Base-by-base conservation (phyloP, 441 rosid genomes). In the Pelargonium exstipulatum region DNA sequence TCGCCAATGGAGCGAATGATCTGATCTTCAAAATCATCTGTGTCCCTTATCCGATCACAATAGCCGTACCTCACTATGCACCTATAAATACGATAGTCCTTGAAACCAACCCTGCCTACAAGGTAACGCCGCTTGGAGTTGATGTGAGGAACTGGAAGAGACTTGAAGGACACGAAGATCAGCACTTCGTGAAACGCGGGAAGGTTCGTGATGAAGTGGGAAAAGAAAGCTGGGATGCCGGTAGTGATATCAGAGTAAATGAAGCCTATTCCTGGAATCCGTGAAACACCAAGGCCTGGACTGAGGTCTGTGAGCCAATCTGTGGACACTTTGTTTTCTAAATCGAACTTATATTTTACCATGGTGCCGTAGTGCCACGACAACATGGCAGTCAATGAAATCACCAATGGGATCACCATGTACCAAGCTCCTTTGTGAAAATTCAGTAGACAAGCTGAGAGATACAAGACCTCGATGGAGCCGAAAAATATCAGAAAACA, bases 141-240 rank as follows among this genome's bases (percentile, higher is more conserved):
- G 48, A 85, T 84, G n/a, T 69, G 68, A 43, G 95, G 88, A 13
- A 84, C 78, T 0, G 89, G 86, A 5, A 84, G 70, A 9, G 88
- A 69, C 80, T 89, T 89, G 79, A 87, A 81, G 49, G 90, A 84
- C 72, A 89, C 88, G 18, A 89, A 89, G 72, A 89, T 79, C 26
- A 88, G 79, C 4, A 88, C 87, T 69, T 85, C 84, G 73, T 86
- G 90, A 45, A 79, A 88, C n/a, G 91, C 88, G 0, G 91, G 91
- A 69, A 88, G 80, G 66, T 89, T 87, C 0, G 84, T 82, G 64
- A 85, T 75, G 74, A 89, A 87, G 73, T 83, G 95, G 13, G 91
- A 85, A 82, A 89, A 87, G 78, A 85, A 84, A 65, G 87, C 84
- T 0, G 95, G 91, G 74, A 89, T 81, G 72, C 90, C 91, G 6